Evolutionary conservation across 2,329 filamentous ascomycete genomes (phyloP).

Genomic region (Verticillium klebahnii): DNA sequence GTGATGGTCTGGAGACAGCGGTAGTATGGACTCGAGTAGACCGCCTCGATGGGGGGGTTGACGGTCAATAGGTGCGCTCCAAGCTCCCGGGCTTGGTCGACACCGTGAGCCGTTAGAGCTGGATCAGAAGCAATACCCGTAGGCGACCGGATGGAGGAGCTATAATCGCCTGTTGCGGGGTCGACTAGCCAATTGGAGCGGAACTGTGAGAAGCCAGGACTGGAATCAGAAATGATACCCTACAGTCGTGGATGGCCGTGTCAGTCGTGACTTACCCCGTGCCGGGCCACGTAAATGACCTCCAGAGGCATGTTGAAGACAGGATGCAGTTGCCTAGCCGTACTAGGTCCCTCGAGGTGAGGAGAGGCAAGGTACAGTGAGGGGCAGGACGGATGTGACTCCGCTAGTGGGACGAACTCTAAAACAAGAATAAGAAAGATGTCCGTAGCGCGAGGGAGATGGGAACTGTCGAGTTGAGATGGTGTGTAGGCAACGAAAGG

Average conservation of each 20-base stretch:
- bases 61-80: slow-evolving; percentile 58
- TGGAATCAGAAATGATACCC: not conserved
- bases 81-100: slow-evolving; percentile 76
- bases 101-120: slow-evolving; percentile 79
- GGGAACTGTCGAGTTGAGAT: not conserved
- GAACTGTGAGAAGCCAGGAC: slow-evolving; percentile 52
- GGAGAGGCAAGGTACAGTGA: not conserved
- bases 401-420: not conserved
- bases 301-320: slow-evolving; percentile 55
- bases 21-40: slow-evolving; percentile 86
- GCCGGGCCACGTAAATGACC: slow-evolving; percentile 68
- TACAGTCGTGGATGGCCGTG: not conserved
- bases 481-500: not conserved
- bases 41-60: slow-evolving; percentile 63
- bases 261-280: slow-evolving; percentile 56
- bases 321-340: not conserved
- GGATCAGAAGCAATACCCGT: slow-evolving; percentile 88
- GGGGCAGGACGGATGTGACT: not conserved
- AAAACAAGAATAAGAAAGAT: not conserved
- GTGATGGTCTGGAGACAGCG: slow-evolving; percentile 80
- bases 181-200: slow-evolving; percentile 88
- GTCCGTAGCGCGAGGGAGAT: not conserved
- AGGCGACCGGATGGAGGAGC: slow-evolving; percentile 67
- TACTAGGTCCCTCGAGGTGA: not conserved
- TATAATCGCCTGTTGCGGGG: slow-evolving; percentile 73